These are phyloP conservation scores for Daldinia bambusicola DNA, from an alignment of 495 filamentous ascomycete species.

Conservation along the genomic window DNA sequence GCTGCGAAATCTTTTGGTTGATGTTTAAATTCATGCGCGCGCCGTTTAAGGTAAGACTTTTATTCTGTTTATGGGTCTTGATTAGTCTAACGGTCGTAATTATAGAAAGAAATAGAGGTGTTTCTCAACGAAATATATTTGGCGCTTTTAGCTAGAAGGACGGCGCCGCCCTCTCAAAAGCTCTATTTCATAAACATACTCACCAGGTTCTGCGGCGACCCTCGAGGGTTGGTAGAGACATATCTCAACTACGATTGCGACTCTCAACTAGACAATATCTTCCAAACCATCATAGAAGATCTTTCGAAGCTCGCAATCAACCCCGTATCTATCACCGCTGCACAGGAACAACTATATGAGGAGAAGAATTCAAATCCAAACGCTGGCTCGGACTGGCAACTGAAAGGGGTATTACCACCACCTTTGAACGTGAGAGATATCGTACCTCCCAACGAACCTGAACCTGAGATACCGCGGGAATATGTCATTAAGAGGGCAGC, in stretches of 20 bases:
- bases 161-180: constrained; percentile 88
- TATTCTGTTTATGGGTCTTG: neutral
- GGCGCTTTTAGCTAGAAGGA: constrained; percentile 87
- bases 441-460: constrained; percentile 64
- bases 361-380: constrained; percentile 74
- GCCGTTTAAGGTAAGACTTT: constrained; percentile 78
- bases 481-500: constrained; percentile 89
- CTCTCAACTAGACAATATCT: constrained; percentile 93
- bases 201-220: constrained; percentile 83
- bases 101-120: constrained; percentile 94
- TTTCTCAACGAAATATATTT: constrained; percentile 98
- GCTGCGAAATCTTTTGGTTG: constrained; percentile 97
- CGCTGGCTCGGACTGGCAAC: constrained; percentile 77
- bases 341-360: constrained; percentile 85
- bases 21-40: constrained; percentile 94
- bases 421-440: constrained; percentile 84
- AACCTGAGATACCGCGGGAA: constrained; percentile 79
- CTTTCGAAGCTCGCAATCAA: constrained; percentile 82
- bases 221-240: constrained; percentile 89
- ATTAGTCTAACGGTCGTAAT: constrained; percentile 30
- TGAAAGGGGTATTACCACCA: constrained; percentile 83
- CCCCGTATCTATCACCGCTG: constrained; percentile 74
- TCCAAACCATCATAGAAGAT: constrained; percentile 94
- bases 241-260: constrained; percentile 99
- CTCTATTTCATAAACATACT: constrained; percentile 89